Evolutionary conservation across 768 basidiomycete species (phyloP).

Genomic region (Tulasnella calospora): DNA sequence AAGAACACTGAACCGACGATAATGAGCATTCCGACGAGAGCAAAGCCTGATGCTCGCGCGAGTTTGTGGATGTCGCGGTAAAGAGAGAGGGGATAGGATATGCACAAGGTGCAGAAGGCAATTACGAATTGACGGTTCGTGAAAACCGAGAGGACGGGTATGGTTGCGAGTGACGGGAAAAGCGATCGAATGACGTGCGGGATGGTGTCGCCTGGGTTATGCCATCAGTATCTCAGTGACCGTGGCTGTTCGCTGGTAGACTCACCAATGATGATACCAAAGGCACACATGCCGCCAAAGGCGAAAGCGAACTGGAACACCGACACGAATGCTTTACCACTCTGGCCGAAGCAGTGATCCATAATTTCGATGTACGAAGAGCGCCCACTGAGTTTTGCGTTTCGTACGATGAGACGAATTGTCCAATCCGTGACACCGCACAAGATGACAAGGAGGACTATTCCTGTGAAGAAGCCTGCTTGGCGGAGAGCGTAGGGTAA

Average conservation of each 20-base stretch:
- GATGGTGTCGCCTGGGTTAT: slow-evolving; percentile 77
- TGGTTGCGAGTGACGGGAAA: slow-evolving; percentile 61
- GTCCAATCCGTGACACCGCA: slow-evolving; percentile 95
- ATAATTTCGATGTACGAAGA: slow-evolving; percentile 92
- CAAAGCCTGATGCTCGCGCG: slow-evolving; percentile 84
- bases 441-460: slow-evolving; percentile 72
- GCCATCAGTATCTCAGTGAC: slow-evolving; percentile 11
- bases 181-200: slow-evolving; percentile 86
- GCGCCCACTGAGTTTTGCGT: slow-evolving; percentile 91
- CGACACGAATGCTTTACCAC: slow-evolving; percentile 89
- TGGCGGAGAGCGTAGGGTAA: slow-evolving; percentile 91
- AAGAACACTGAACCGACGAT: slow-evolving; percentile 83
- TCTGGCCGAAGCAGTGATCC: slow-evolving; percentile 85
- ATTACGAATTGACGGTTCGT: slow-evolving; percentile 88
- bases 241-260: slow-evolving; percentile 15
- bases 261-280: slow-evolving; percentile 85
- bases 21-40: slow-evolving; percentile 87
- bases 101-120: slow-evolving; percentile 72
- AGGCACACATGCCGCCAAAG: slow-evolving; percentile 98
- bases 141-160: slow-evolving; percentile 71
- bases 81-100: slow-evolving; percentile 91
- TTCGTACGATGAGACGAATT: slow-evolving; percentile 89
- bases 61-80: slow-evolving; percentile 98
- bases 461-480: slow-evolving; percentile 87
- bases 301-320: slow-evolving; percentile 98